Evolutionary conservation across 2,329 filamentous ascomycete genomes (phyloP), one percentile per base, ranked within the genome.

Genomic region (Grosmannia huntii): DNA sequence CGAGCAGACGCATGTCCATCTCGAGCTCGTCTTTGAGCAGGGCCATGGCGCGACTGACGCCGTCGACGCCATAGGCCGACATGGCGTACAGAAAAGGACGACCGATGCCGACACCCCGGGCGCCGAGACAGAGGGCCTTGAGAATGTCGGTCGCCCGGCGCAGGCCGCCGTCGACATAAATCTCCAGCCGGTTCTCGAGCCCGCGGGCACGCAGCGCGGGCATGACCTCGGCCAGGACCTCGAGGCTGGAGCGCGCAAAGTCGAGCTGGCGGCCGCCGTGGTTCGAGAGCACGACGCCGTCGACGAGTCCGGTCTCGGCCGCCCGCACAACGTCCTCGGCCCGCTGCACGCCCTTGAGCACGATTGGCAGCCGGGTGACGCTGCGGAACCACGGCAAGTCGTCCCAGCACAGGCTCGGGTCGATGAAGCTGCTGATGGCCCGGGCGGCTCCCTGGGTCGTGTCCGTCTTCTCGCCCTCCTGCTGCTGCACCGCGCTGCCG

Each of bases 1-100:
- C 94, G 65, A 99, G 90, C 62, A 99, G 75, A 7, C 94, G 83
- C 94, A 99, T 97, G 68, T 92, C 94, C 92, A 97, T 97, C 75
- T 95, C 90, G 82, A 99, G 89, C 79, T 99, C 94, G 67, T 97
- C 94, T 75, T 89, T 90, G 65, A 96, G 79, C 60, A 96, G 75
- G 72, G 90, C 87, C 87, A 97, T 96, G 36, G 94, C 94, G 38
- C 89, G 82, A 68, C 95, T 89, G 23, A 97, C 92, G 62, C 94
- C 94, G 2, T 85, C 78, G 60, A 89, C 74, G 1, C 94, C 94
- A 67, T 97, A 97, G 11, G 90, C 84, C 62, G 86, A 88, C 92
- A 99, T 97, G 67, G 94, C 92, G 69, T 91, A 99, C 60, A 99
- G 73, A 77, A 99, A 97, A 27, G 94, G 94, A 5, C 94, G 79